These are phyloP conservation scores for Nematocida sp. DNA, from an alignment of 371 early-diverging fungal genomes.

Conservation along the genomic window DNA sequence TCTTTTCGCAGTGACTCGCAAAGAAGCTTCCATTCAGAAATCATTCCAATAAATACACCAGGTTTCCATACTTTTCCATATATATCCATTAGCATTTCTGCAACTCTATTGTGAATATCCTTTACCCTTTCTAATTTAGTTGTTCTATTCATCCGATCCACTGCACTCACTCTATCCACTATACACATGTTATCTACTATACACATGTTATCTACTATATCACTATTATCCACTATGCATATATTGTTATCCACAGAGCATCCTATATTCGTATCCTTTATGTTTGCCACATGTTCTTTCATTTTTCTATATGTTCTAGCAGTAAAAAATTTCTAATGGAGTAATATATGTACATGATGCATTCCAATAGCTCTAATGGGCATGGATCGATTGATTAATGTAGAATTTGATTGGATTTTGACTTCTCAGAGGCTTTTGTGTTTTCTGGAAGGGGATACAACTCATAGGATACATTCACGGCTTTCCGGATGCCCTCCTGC, in stretches of 20 bases:
- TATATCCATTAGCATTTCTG: neutral
- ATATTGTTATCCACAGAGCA: too few species aligned
- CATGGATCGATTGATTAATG: too few species aligned
- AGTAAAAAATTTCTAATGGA: too few species aligned
- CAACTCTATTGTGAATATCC: neutral
- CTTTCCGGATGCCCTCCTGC: conserved; percentile 14
- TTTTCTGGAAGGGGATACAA: conserved; percentile 34
- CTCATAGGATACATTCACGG: conserved; percentile 46
- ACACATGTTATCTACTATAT: too few species aligned
- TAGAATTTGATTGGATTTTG: too few species aligned
- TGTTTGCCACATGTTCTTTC: too few species aligned
- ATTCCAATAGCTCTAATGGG: too few species aligned
- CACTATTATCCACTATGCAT: too few species aligned
- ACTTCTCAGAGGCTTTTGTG: neutral
- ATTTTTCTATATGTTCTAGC: too few species aligned
- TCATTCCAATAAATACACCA: neutral
- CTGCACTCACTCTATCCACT: neutral
- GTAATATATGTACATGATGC: too few species aligned
- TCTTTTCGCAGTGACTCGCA: neutral
- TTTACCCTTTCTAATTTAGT: neutral
- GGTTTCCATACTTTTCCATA: neutral
- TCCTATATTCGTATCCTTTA: too few species aligned
- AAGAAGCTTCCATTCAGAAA: neutral
- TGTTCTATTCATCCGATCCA: neutral
- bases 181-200: too few species aligned